Base-by-base conservation (phyloP, 371 early-diverging fungal species). In the Mucor saturninus region DNA sequence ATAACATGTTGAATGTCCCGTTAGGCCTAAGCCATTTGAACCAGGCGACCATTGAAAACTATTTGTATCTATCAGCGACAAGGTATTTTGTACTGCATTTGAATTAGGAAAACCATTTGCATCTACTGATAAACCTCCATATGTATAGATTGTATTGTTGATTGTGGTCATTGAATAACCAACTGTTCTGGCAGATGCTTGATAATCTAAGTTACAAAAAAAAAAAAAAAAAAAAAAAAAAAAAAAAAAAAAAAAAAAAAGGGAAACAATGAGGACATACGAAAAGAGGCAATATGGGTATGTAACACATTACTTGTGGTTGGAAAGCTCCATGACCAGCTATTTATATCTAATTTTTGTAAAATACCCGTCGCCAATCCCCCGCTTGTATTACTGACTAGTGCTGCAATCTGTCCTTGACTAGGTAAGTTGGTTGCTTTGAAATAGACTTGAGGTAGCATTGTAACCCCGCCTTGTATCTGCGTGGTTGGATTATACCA, bases 321-420 rank as follows among this genome's bases (percentile, higher is more conserved):
- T 48, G 81, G 81, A 65, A 69, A 75, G 37, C 69, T 75, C 81
- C 79, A 78, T 49, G 69, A 62, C 81, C 81, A 81, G 38, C 57
- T 68, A 50, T 74, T 81, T 21, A 68, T 74, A 64, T 78, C 79
- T 38, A 81, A 54, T 64, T 76, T 74, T 56, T 81, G 81, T 38
- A 81, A 62, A 48, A 74, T 68, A 14, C 71, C 73, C 10, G 56
- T 53, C 1, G 73, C 15, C 9, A 66, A 65, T 37, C 71, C 75
- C 42, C 48, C 59, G 14, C 75, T 75, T 14, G 77, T 78, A 59
- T 81, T 81, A 28, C 74, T 65, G 5, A 69, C 79, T 7, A 79
- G 45, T 6, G 71, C 70, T 28, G 78, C 55, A 40, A 76, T 54
- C 32, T 78, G 79, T 1, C 81, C 81, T 42, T 74, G 57, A 53